A percentile compares a stretch with the other conserved stretches of the same genome.
phyloP scores from a whole-genome alignment of 805 yeast genomes.

The Teunomyces panamensis region DNA sequence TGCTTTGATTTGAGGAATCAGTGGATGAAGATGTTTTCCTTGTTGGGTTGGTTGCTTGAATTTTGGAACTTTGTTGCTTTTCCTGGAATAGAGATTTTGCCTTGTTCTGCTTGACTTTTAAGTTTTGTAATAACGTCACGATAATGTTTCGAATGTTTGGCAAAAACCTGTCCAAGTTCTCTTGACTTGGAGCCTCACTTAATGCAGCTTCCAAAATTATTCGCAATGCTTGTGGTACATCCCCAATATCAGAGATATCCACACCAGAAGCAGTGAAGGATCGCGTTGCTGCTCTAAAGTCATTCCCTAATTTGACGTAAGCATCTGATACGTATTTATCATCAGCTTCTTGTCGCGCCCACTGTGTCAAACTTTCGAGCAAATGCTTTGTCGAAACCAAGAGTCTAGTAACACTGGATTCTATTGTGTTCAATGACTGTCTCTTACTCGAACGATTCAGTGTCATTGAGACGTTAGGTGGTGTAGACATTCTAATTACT shows the following conservation, averaged over 20 bases:
- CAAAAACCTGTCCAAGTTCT: conserved; percentile 70
- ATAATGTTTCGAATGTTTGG: conserved; percentile 87
- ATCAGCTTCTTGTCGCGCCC: conserved; percentile 81
- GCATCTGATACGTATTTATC: conserved; percentile 87
- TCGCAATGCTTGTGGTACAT: conserved; percentile 82
- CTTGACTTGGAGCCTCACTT: conserved; percentile 81
- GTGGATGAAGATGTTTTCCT: not conserved
- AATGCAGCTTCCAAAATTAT: conserved; percentile 81
- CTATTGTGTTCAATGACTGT: conserved; percentile 51
- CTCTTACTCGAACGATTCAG: conserved; percentile 9
- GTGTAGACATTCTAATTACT: conserved; percentile 8
- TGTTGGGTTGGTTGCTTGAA: not conserved
- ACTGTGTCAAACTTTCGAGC: conserved; percentile 79
- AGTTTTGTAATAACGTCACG: conserved; percentile 70
- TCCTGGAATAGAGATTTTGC: conserved; percentile 39
- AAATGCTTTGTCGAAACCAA: conserved; percentile 86
- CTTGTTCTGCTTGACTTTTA: conserved; percentile 73
- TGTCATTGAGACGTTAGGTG: conserved; percentile 5
- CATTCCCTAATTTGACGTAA: conserved; percentile 90
- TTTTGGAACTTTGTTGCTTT: conserved; percentile 11
- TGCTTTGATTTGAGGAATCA: conserved; percentile 2
- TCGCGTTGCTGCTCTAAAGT: conserved; percentile 80
- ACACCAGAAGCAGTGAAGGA: conserved; percentile 79
- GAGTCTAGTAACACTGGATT: conserved; percentile 72
- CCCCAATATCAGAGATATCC: conserved; percentile 79